Conservation (phyloP, 192 early-diverging fungal genomes). For the Lunasporangiospora selenospora region DNA sequence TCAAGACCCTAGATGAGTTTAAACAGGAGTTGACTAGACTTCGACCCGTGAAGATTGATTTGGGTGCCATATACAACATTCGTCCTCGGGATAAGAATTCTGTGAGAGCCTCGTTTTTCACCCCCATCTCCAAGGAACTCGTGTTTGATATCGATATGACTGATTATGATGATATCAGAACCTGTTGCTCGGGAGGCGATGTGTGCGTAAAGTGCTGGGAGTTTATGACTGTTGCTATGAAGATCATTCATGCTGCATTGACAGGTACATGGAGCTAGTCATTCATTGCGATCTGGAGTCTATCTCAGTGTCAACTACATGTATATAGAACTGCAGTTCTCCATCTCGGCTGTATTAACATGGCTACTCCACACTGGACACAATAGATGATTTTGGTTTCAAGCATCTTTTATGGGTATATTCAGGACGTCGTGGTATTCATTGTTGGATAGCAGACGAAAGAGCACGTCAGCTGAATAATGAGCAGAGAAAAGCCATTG, state of each 20-base stretch:
- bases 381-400: constrained; percentile 97
- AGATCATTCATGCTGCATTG: constrained; percentile 81
- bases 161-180: constrained; percentile 97
- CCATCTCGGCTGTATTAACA: too few relatives aligned
- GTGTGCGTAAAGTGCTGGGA: constrained; percentile 94
- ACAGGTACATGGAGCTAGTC: constrained; percentile 57
- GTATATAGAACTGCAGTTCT: too few relatives aligned
- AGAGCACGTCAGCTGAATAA: constrained; percentile 80
- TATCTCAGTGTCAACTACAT: too few relatives aligned
- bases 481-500: constrained; percentile 82
- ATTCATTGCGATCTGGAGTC: too few relatives aligned
- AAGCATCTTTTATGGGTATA: constrained; percentile 94
- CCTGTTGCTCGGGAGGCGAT: constrained; percentile 89
- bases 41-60: constrained; percentile 93
- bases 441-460: constrained; percentile 98
- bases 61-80: constrained; percentile 91
- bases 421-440: constrained; percentile 95
- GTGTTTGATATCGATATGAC: constrained; percentile 99
- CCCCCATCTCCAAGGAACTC: constrained; percentile 85
- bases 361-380: too few relatives aligned
- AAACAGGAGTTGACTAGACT: constrained; percentile 75
- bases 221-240: constrained; percentile 93
- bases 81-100: constrained; percentile 88
- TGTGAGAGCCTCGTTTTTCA: constrained; percentile 72
- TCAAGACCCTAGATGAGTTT: constrained; percentile 72